Evolutionary conservation across 768 basidiomycete genomes (phyloP), one percentile per base, ranked within the genome.

Genomic region (Termitomyces bulborhizus): DNA sequence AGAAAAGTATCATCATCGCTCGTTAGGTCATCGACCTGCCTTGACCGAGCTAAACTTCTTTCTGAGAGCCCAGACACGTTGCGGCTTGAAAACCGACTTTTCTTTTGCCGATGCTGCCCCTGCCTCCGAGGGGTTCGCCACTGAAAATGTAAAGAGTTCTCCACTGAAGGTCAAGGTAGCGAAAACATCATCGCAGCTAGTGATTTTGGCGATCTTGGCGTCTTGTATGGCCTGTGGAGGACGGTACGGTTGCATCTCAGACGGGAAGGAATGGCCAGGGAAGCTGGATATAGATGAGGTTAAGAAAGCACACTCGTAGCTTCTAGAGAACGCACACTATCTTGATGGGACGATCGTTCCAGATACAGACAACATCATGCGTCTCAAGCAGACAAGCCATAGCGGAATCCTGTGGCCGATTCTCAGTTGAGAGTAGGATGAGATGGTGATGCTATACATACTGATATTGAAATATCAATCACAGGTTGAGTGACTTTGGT

Each of bases 31-130:
- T 54, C 4, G 41, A 70, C 77, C 54, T 61, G 85, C 88, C 65
- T 78, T 83, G 34, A 93, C 92, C 13, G 89, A 85, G 57, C 89
- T 92, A 63, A 90, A 91, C 59, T 90, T 85, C 68, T 89, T 92
- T 57, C 90, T 75, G 49, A 96, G 71, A 0, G 91, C 88, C 96
- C 95, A 98, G 6, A 92, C 84, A 26, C 92, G 83, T 67, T 95
- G 92, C 0, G 96, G 93, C 62, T 88, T 88, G 55, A 89, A 80
- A 16, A 70, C 72, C 58, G 67, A 53, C 49, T 61, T 59, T 37
- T 69, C 73, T 45, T 68, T 67, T 57, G 48, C 48, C 29, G 63
- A 65, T 34, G 65, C 65, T 18, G 64, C 61, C 24, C 74, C 71
- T 16, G 68, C 53, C 39, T 75, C 66, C 9, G 67, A 60, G 3